Evolutionary conservation across 805 yeast genomes (phyloP).

Genomic region (Metschnikowia koreensis): DNA sequence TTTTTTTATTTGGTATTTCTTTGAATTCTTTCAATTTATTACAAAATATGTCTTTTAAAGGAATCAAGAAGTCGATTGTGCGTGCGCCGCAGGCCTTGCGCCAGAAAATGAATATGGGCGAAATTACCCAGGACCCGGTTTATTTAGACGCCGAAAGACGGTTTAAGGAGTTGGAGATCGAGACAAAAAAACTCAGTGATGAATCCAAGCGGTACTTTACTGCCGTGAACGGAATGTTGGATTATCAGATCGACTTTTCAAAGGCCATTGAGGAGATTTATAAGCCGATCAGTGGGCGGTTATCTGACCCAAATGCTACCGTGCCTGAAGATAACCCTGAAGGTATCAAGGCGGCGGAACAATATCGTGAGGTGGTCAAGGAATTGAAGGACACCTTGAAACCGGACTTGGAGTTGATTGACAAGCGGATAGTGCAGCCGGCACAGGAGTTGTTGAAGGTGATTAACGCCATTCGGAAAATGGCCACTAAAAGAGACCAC

Average conservation of each 20-base stretch:
- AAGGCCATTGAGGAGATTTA: slow-evolving; percentile 93
- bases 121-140: slow-evolving; percentile 66
- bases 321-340: slow-evolving; percentile 94
- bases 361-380: slow-evolving; percentile 80
- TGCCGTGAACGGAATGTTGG: slow-evolving; percentile 91
- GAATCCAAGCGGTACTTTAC: slow-evolving; percentile 87
- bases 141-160: slow-evolving; percentile 95
- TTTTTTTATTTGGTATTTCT: too few species aligned
- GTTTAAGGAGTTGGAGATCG: slow-evolving; percentile 85
- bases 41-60: slow-evolving; percentile 75
- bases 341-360: slow-evolving; percentile 92
- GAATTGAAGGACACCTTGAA: slow-evolving; percentile 82
- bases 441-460: slow-evolving; percentile 86
- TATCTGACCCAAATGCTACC: slow-evolving; percentile 83
- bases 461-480: slow-evolving; percentile 79
- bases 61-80: slow-evolving; percentile 73
- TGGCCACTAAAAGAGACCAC: slow-evolving; percentile 94
- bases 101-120: slow-evolving; percentile 86
- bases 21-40: not conserved
- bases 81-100: slow-evolving; percentile 91
- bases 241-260: slow-evolving; percentile 92
- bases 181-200: slow-evolving; percentile 83
- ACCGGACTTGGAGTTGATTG: slow-evolving; percentile 92
- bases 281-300: slow-evolving; percentile 91
- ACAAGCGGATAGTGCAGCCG: slow-evolving; percentile 83